Evolutionary conservation across 371 early-diverging fungal genomes (phyloP).

Genomic region (Nematocida sp.): DNA sequence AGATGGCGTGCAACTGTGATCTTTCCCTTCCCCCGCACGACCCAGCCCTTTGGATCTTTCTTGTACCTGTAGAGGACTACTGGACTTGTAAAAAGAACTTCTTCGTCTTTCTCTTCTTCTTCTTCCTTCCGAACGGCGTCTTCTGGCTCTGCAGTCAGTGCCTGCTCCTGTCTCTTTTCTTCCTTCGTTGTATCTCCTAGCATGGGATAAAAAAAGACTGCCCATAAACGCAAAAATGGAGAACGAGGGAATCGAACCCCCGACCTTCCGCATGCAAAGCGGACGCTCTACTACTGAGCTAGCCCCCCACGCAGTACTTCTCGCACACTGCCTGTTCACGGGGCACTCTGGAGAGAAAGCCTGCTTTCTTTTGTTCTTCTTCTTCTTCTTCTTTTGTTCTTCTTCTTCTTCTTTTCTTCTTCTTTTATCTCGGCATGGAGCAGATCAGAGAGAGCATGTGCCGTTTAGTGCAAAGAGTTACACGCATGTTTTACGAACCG

Average conservation of each 20-base stretch:
- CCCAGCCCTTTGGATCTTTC: constrained; percentile 15
- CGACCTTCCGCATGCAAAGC: constrained; percentile 67
- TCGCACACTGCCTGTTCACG: background rate
- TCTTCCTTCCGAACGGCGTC: constrained; percentile 10
- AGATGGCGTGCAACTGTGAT: constrained; percentile 26
- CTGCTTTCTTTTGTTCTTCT: background rate
- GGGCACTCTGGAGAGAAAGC: background rate
- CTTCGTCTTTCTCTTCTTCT: constrained; percentile 20
- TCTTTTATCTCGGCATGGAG: constrained; percentile 33
- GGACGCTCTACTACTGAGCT: constrained; percentile 66
- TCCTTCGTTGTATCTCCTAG: constrained; percentile 72
- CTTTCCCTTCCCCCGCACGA: constrained; percentile 43
- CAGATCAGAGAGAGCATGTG: constrained; percentile 40
- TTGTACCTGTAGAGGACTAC: constrained; percentile 36
- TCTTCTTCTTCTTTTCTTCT: background rate
- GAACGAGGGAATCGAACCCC: constrained; percentile 65
- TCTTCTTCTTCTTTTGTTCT: background rate
- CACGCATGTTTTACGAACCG: constrained; percentile 63
- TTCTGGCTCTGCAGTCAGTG: constrained; percentile 13
- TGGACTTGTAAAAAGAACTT: constrained; percentile 11
- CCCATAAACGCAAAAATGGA: constrained; percentile 53
- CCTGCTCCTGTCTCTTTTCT: background rate
- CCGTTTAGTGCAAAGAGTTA: constrained; percentile 55
- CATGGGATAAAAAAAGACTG: constrained; percentile 87
- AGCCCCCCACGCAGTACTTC: constrained; percentile 43